A percentile compares a stretch with the other conserved stretches of the same genome.
These are phyloP conservation scores for Larix kaempferi DNA, from an alignment of 75 land plant genomes.

Conservation along the genomic window DNA sequence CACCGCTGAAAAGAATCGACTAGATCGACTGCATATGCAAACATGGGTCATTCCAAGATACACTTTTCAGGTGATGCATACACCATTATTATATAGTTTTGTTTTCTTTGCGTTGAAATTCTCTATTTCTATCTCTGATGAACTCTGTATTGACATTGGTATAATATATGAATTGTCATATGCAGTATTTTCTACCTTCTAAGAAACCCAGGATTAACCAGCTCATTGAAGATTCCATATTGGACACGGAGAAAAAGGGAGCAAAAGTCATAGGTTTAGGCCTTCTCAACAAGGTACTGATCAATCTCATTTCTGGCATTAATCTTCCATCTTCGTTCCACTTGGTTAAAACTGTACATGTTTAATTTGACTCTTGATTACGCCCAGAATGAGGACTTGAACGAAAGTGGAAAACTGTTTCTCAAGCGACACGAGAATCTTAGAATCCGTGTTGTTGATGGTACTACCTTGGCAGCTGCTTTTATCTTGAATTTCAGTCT, in stretches of 20 bases:
- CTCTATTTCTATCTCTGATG: too few species aligned
- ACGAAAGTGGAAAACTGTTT: too few species aligned
- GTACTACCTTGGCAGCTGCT: too few species aligned
- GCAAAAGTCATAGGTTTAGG: slow-evolving; percentile 59
- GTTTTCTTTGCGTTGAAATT: not conserved
- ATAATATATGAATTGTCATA: not conserved
- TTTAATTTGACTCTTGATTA: too few species aligned
- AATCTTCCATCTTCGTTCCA: too few species aligned
- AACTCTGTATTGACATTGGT: too few species aligned
- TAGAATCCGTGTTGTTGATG: too few species aligned
- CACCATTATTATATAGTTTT: not conserved
- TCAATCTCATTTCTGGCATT: slow-evolving; percentile 1
- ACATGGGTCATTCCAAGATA: slow-evolving; percentile 72
- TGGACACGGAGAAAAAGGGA: slow-evolving; percentile 50
- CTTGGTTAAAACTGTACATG: too few species aligned
- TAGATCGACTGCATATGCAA: slow-evolving; percentile 43
- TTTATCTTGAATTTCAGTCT: too few species aligned
- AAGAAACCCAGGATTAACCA: slow-evolving; percentile 37
- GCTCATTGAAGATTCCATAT: slow-evolving; percentile 54
- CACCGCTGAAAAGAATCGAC: slow-evolving; percentile 36
- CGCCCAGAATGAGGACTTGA: too few species aligned
- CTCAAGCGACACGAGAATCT: too few species aligned
- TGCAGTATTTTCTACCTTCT: slow-evolving; percentile 36
- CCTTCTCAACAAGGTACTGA: slow-evolving; percentile 52
- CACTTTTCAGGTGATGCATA: slow-evolving; percentile 42